Conservation (phyloP, 78 protist species). For the Dictyostelium citrinum region DNA sequence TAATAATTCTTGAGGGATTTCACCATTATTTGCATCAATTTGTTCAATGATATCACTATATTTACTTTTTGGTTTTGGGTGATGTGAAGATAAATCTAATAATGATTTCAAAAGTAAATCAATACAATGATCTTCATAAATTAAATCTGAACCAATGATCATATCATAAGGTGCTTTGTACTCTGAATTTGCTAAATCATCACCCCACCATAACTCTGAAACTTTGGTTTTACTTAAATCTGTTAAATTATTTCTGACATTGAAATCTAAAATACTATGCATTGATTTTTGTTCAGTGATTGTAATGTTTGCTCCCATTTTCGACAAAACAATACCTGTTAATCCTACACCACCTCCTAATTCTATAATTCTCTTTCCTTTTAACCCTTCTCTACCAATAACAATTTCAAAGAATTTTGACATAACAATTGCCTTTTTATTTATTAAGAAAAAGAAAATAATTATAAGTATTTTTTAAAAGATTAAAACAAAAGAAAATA, state of each 20-base stretch:
- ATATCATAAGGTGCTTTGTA: slow-evolving; percentile 59
- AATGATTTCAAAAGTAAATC: slow-evolving; percentile 23
- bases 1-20: background rate
- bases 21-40: background rate
- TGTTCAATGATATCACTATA: background rate
- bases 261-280: slow-evolving; percentile 34
- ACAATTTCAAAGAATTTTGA: slow-evolving; percentile 44
- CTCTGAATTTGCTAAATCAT: background rate
- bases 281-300: slow-evolving; percentile 35
- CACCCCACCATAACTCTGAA: slow-evolving; percentile 61
- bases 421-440: slow-evolving; percentile 18
- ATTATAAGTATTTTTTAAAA: too few relatives aligned
- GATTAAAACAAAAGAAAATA: background rate
- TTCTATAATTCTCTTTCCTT: slow-evolving; percentile 45
- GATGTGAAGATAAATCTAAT: slow-evolving; percentile 38
- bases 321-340: slow-evolving; percentile 10
- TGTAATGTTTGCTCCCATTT: slow-evolving; percentile 21
- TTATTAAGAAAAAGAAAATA: too few relatives aligned
- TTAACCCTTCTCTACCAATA: slow-evolving; percentile 23
- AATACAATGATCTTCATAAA: slow-evolving; percentile 60
- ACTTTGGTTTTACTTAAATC: slow-evolving; percentile 12
- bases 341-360: slow-evolving; percentile 59
- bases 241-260: slow-evolving; percentile 34
- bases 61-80: slow-evolving; percentile 30
- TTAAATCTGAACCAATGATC: slow-evolving; percentile 57